Conservation (phyloP, 2,329 filamentous ascomycete species). For the Fusarium ramigenum region DNA sequence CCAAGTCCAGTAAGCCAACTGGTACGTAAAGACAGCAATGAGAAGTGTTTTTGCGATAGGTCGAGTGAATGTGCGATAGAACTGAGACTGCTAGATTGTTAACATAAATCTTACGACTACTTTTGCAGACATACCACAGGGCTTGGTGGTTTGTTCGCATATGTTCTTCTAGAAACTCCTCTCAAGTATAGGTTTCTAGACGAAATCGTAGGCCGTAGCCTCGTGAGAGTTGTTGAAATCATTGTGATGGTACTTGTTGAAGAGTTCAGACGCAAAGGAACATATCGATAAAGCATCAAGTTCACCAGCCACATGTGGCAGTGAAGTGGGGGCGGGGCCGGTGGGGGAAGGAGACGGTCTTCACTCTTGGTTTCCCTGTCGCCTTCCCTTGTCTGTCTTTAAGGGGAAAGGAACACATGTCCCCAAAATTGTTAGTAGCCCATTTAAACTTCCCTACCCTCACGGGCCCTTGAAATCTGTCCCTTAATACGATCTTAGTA, state of each 20-base stretch:
- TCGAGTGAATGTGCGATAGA: constrained; percentile 79
- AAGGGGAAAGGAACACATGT: constrained; percentile 47
- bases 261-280: not conserved
- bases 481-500: constrained; percentile 37
- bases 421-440: constrained; percentile 41
- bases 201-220: constrained; percentile 22
- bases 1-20: constrained; percentile 80
- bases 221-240: constrained; percentile 13
- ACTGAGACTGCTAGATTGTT: constrained; percentile 60
- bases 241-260: constrained; percentile 8
- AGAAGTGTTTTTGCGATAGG: constrained; percentile 79
- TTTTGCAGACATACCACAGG: constrained; percentile 35
- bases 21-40: constrained; percentile 80
- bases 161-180: constrained; percentile 7
- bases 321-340: constrained; percentile 33
- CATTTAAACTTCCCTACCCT: constrained; percentile 17
- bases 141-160: constrained; percentile 44
- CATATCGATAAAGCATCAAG: constrained; percentile 20
- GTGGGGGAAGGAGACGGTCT: constrained; percentile 9
- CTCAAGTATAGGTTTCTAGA: not conserved
- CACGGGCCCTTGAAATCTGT: constrained; percentile 40
- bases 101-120: not conserved
- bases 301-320: constrained; percentile 25
- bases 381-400: constrained; percentile 9
- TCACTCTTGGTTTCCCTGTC: not conserved